A percentile compares a stretch with the other conserved stretches of the same genome.
These are phyloP conservation scores for Suillus bovinus DNA, from an alignment of 768 basidiomycete species.

Conservation along the genomic window DNA sequence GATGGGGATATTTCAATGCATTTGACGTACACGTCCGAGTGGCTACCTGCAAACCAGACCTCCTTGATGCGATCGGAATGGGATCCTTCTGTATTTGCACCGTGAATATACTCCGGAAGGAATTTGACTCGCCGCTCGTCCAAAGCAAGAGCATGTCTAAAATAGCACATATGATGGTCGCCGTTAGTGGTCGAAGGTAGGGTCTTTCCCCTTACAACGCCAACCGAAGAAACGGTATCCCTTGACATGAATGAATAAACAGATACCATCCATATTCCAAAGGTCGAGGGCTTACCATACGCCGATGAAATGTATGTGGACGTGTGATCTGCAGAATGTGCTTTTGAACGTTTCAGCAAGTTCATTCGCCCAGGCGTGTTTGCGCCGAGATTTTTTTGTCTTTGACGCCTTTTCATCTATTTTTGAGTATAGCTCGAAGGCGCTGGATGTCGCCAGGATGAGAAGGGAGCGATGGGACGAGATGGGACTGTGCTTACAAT, in stretches of 20 bases:
- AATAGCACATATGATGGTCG: slow-evolving; percentile 30
- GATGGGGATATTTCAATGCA: not conserved
- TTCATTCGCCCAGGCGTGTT: slow-evolving; percentile 1
- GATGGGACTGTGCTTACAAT: slow-evolving; percentile 26
- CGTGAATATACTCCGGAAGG: slow-evolving; percentile 29
- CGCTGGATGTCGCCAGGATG: slow-evolving; percentile 17
- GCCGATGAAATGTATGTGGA: slow-evolving; percentile 35
- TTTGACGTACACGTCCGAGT: slow-evolving; percentile 34
- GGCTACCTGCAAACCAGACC: slow-evolving; percentile 33
- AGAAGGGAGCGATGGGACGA: not conserved
- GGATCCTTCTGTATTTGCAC: slow-evolving; percentile 4
- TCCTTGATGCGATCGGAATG: slow-evolving; percentile 27
- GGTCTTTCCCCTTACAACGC: slow-evolving; percentile 18
- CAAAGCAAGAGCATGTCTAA: slow-evolving; percentile 37
- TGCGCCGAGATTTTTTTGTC: not conserved
- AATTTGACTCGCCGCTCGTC: slow-evolving; percentile 39
- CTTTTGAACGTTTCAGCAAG: slow-evolving; percentile 29
- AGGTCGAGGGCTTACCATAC: slow-evolving; percentile 28
- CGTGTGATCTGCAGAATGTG: slow-evolving; percentile 23
- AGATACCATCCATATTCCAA: not conserved
- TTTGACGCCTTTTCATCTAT: slow-evolving; percentile 2
- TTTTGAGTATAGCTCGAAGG: slow-evolving; percentile 30
- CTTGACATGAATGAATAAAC: slow-evolving; percentile 14
- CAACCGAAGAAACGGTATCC: slow-evolving; percentile 39
- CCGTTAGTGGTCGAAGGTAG: slow-evolving; percentile 18